Percentiles rank a stretch among this genome's conserved stretches.
These are phyloP conservation scores for Podospora didyma DNA, from an alignment of 495 filamentous ascomycete genomes.

Conservation along the genomic window DNA sequence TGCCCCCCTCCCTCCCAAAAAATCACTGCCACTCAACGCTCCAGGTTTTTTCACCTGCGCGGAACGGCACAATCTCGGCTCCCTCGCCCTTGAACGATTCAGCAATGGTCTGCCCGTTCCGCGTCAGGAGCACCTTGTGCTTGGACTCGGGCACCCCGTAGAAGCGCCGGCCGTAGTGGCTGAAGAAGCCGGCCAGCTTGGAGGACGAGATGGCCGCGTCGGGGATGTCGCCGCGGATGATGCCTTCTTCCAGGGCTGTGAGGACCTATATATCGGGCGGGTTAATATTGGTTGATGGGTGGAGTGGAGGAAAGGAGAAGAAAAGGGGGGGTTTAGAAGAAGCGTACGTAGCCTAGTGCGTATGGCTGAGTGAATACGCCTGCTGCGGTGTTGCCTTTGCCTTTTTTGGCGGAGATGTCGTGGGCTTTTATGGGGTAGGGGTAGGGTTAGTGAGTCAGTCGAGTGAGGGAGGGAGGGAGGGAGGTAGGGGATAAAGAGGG, in stretches of 20 bases:
- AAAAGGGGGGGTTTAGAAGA: background rate
- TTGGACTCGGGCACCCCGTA: slow-evolving; percentile 42
- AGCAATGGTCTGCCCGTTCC: slow-evolving; percentile 21
- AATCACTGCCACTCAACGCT: slow-evolving; percentile 41
- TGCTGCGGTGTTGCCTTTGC: slow-evolving; percentile 63
- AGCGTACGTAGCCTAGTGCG: slow-evolving; percentile 58
- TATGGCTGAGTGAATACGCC: slow-evolving; percentile 92
- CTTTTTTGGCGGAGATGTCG: slow-evolving; percentile 66
- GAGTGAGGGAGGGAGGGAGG: slow-evolving; percentile 49
- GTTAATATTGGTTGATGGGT: background rate
- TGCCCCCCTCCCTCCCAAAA: no score
- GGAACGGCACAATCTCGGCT: slow-evolving; percentile 67
- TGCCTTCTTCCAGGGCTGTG: slow-evolving; percentile 66
- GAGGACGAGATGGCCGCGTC: slow-evolving; percentile 67
- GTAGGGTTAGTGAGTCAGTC: no score
- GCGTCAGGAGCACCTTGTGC: slow-evolving; percentile 19
- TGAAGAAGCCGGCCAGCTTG: slow-evolving; percentile 76
- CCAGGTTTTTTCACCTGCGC: slow-evolving; percentile 64
- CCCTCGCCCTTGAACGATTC: slow-evolving; percentile 33
- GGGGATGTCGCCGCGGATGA: slow-evolving; percentile 60
- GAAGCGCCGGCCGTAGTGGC: slow-evolving; percentile 68
- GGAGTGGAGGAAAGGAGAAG: no score
- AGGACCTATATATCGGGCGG: slow-evolving; percentile 38
- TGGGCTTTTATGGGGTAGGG: slow-evolving; percentile 56
- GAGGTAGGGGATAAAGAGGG: slow-evolving; percentile 1